Evolutionary conservation across 2,329 filamentous ascomycete genomes (phyloP).

Genomic region (Diaporthe ilicicola): DNA sequence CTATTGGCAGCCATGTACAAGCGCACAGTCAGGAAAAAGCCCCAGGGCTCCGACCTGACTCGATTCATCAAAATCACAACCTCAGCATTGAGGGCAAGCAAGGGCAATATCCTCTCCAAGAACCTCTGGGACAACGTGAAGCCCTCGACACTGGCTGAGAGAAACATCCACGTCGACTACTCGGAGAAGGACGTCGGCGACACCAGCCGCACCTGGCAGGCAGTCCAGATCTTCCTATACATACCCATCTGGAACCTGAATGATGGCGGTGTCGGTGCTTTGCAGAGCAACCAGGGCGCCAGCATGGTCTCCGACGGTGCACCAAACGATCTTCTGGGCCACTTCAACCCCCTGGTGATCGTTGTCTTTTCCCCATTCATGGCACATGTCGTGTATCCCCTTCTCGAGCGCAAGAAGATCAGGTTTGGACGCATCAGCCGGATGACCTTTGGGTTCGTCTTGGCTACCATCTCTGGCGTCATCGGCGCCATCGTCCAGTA

Average conservation of each 20-base stretch:
- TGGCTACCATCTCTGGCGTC: slow-evolving; percentile 41
- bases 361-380: slow-evolving; percentile 65
- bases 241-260: slow-evolving; percentile 51
- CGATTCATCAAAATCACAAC: slow-evolving; percentile 65
- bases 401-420: slow-evolving; percentile 59
- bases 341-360: slow-evolving; percentile 67
- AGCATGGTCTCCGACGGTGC: slow-evolving; percentile 57
- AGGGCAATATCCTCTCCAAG: slow-evolving; percentile 61
- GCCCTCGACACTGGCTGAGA: slow-evolving; percentile 59
- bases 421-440: slow-evolving; percentile 65
- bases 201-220: slow-evolving; percentile 59
- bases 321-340: slow-evolving; percentile 68
- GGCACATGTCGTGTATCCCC: slow-evolving; percentile 64
- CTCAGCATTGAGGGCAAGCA: slow-evolving; percentile 60
- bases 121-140: slow-evolving; percentile 68
- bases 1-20: slow-evolving; percentile 66
- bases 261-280: slow-evolving; percentile 49
- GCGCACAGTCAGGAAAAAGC: slow-evolving; percentile 63
- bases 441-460: slow-evolving; percentile 66
- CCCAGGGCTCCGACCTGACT: slow-evolving; percentile 71
- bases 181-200: slow-evolving; percentile 74
- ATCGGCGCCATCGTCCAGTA: slow-evolving; percentile 65
- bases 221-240: slow-evolving; percentile 50
- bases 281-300: slow-evolving; percentile 48
- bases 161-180: slow-evolving; percentile 63